Evolutionary conservation across 352 stramenopile genomes (phyloP).

Genomic region (Phytophthora hybrid): DNA sequence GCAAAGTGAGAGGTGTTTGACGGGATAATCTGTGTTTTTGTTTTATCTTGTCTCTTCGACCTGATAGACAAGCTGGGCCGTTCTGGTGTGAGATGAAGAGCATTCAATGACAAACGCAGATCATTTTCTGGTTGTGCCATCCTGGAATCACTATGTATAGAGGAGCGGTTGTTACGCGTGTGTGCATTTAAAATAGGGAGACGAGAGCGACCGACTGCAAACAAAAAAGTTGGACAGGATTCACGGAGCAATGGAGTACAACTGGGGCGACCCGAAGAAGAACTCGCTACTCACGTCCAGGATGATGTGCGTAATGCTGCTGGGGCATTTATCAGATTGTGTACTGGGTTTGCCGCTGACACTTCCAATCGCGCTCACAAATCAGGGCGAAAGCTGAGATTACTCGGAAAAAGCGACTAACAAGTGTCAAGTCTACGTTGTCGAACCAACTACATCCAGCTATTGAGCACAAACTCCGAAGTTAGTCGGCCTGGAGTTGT

Average conservation of each 20-base stretch:
- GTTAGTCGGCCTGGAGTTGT: constrained; percentile 39
- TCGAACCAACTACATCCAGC: constrained; percentile 79
- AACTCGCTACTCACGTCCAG: constrained; percentile 74
- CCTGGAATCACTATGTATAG: constrained; percentile 28
- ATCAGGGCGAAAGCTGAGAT: constrained; percentile 75
- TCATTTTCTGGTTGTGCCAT: not conserved
- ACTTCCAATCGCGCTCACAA: not conserved
- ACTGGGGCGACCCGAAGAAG: constrained; percentile 86
- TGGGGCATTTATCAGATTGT: not conserved
- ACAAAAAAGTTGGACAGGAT: not conserved
- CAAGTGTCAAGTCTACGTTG: constrained; percentile 75
- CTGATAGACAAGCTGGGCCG: not conserved
- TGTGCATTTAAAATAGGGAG: constrained; percentile 27
- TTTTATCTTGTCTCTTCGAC: not conserved
- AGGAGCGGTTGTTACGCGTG: constrained; percentile 11
- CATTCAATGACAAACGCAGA: not conserved
- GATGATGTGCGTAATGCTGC: constrained; percentile 71
- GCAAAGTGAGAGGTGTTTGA: constrained; percentile 8
- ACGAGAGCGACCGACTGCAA: not conserved
- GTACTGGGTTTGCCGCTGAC: not conserved
- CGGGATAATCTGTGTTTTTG: not conserved
- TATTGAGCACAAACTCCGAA: constrained; percentile 72
- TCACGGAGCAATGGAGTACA: constrained; percentile 68
- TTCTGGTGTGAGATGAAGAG: not conserved
- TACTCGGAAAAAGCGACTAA: constrained; percentile 73